Evolutionary conservation across 2,329 filamentous ascomycete species (phyloP).

Genomic region (Phialocephala sp.): DNA sequence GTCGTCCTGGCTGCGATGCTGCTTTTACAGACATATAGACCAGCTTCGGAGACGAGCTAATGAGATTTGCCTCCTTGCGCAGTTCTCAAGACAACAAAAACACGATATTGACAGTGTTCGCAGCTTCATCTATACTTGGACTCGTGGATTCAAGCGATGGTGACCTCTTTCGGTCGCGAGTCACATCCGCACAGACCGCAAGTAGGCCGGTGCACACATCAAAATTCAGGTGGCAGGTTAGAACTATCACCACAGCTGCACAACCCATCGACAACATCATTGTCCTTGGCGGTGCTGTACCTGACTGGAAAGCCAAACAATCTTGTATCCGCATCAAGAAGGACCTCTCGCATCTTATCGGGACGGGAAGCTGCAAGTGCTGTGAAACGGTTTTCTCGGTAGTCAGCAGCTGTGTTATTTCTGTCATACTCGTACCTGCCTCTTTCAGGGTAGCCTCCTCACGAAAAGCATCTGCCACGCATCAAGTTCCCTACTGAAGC

Average conservation of each 20-base stretch:
- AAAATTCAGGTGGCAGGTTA: not conserved
- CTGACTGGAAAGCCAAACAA: not conserved
- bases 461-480: not conserved
- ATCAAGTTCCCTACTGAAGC: not conserved
- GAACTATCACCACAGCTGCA: no score
- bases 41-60: not conserved
- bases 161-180: not conserved
- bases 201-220: not conserved
- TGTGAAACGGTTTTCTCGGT: not conserved
- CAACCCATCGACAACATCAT: not conserved
- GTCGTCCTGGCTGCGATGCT: not conserved
- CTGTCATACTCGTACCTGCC: conserved; percentile 1
- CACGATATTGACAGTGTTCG: not conserved
- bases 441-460: not conserved
- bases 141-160: not conserved
- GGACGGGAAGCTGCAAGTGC: not conserved
- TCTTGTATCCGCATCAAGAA: not conserved
- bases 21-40: not conserved
- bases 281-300: not conserved
- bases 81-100: no score
- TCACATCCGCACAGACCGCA: not conserved
- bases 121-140: not conserved
- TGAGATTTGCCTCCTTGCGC: not conserved
- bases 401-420: not conserved
- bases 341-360: not conserved